Evolutionary conservation across 139 green algal species (phyloP).

Genomic region (Tetradesmus lagerheimii): DNA sequence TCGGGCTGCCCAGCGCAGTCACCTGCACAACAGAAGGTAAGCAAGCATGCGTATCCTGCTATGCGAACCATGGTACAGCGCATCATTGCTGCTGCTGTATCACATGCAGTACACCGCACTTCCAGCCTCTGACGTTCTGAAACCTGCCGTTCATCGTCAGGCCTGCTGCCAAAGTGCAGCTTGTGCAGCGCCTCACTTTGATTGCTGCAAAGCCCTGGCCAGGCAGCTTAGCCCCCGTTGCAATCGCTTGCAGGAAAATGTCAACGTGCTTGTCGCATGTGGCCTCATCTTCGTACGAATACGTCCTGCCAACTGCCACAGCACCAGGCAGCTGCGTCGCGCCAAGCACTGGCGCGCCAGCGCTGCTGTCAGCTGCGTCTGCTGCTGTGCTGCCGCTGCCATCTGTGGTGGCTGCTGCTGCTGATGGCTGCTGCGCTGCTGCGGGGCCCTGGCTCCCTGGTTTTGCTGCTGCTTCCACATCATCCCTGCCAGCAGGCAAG

Average conservation of each 20-base stretch:
- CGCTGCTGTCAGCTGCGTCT: not conserved
- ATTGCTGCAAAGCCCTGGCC: constrained; percentile 85
- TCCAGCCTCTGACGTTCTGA: too few relatives aligned
- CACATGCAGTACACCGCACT: not conserved
- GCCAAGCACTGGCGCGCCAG: not conserved
- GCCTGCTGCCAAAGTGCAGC: too few relatives aligned
- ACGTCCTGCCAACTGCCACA: constrained; percentile 67
- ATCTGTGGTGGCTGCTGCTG: constrained; percentile 30
- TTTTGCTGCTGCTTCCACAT: constrained; percentile 43
- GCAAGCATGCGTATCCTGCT: too few relatives aligned
- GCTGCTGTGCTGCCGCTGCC: constrained; percentile 10
- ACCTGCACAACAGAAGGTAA: constrained; percentile 63
- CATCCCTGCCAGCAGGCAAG: constrained; percentile 39
- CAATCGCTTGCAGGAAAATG: constrained; percentile 72
- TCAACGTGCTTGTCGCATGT: constrained; percentile 78
- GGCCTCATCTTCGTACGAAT: constrained; percentile 78
- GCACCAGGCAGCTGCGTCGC: constrained; percentile 3
- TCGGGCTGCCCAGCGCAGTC: constrained; percentile 86
- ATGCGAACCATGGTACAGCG: too few relatives aligned
- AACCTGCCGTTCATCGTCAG: too few relatives aligned
- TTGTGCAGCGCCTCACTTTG: constrained; percentile 62
- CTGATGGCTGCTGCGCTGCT: not conserved
- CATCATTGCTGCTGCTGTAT: too few relatives aligned
- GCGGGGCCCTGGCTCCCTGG: not conserved
- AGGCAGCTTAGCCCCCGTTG: constrained; percentile 66